A percentile compares a stretch with the other conserved stretches of the same genome.
These are phyloP conservation scores for Triglochin maritima DNA, from an alignment of 106 monocot genomes.

Conservation along the genomic window DNA sequence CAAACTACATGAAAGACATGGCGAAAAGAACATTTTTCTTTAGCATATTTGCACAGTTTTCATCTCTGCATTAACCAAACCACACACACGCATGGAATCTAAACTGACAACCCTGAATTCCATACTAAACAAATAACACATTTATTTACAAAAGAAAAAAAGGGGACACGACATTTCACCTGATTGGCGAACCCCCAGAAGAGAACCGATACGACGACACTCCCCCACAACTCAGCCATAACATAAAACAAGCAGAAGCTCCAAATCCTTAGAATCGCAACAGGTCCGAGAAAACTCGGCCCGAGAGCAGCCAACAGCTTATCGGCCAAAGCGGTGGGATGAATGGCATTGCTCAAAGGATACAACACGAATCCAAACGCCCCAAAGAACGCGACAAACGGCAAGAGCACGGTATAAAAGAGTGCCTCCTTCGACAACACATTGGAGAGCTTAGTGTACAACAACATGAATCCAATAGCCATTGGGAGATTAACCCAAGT, in stretches of 20 bases:
- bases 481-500: constrained; percentile 96
- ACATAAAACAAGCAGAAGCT: constrained; percentile 96
- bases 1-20: too few relatives aligned
- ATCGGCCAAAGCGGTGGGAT: constrained; percentile 78
- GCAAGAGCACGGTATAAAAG: constrained; percentile 77
- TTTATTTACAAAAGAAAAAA: neutral
- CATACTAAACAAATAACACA: neutral
- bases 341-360: constrained; percentile 59
- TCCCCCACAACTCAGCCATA: constrained; percentile 98
- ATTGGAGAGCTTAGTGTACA: constrained; percentile 90
- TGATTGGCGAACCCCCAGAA: constrained; percentile 99
- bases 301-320: constrained; percentile 59
- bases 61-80: too few relatives aligned
- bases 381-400: constrained; percentile 86
- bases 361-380: constrained; percentile 77
- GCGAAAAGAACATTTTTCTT: too few relatives aligned
- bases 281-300: constrained; percentile 73
- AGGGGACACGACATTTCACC: constrained; percentile 24
- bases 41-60: too few relatives aligned
- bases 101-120: too few relatives aligned
- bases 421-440: constrained; percentile 89
- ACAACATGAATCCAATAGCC: constrained; percentile 92
- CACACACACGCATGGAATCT: too few relatives aligned
- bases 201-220: constrained; percentile 93
- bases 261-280: constrained; percentile 93